Evolutionary conservation across 345 rosid genomes (phyloP).

Genomic region (Arabis hirsuta): DNA sequence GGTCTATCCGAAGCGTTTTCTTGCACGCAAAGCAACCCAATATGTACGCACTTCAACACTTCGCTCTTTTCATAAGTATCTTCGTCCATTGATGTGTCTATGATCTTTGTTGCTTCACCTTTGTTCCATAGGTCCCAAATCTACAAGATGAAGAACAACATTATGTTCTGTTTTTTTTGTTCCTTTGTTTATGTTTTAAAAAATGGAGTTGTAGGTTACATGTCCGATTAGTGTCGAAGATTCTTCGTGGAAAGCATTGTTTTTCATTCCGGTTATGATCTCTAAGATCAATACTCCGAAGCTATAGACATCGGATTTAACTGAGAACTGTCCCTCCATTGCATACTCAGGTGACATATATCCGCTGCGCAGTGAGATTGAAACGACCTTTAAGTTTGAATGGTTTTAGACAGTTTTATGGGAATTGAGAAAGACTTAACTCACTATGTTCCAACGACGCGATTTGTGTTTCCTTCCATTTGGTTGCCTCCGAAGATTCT

Average conservation of each 20-base stretch:
- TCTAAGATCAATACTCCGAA: constrained; percentile 41
- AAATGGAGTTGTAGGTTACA: constrained; percentile 11
- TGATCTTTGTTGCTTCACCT: constrained; percentile 40
- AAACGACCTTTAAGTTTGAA: background rate
- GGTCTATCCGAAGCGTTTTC: constrained; percentile 55
- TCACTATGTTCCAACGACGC: constrained; percentile 43
- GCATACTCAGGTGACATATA: constrained; percentile 45
- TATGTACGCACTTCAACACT: constrained; percentile 54
- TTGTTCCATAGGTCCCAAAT: constrained; percentile 51
- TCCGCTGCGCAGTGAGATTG: constrained; percentile 28
- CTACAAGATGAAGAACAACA: constrained; percentile 22
- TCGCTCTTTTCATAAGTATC: constrained; percentile 40
- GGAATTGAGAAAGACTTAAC: constrained; percentile 13
- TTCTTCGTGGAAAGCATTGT: constrained; percentile 31
- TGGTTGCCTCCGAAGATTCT: constrained; percentile 42
- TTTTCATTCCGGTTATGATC: constrained; percentile 39
- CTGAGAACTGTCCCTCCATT: constrained; percentile 37
- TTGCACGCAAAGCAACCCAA: constrained; percentile 71
- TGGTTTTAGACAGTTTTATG: background rate
- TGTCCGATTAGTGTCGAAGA: constrained; percentile 34
- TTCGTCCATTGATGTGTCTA: constrained; percentile 39
- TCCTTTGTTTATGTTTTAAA: background rate
- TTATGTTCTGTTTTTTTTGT: constrained; percentile 8
- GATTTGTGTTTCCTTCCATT: constrained; percentile 32
- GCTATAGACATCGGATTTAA: constrained; percentile 41